Evolutionary conservation across 371 early-diverging fungal genomes (phyloP), one percentile per base, ranked within the genome.

Genomic region (Apophysomyces trapeziformis): DNA sequence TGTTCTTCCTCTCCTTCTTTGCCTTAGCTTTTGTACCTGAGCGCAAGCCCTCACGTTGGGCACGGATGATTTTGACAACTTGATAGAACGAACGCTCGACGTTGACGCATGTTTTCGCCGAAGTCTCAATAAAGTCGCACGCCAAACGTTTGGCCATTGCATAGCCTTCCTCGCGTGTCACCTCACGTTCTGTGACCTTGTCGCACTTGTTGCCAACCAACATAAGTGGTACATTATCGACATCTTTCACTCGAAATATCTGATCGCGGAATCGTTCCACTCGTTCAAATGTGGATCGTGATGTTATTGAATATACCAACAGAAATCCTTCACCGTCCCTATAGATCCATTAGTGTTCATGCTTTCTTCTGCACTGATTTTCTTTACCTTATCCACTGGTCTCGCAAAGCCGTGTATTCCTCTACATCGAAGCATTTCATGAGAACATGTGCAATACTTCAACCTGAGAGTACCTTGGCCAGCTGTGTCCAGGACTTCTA

Each of bases 401-500:
- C 97, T 69, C 96, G 88, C 56, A 97, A 85, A 7, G 90, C 92
- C 5, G 91, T 90, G 68, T 92, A 92, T 78, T 92, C 93, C 73
- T 91, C 93, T 82, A 56, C 57, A 14, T n/a, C 37, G 14, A 54
- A 14, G 21, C 7, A 18, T 14, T 60, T 50, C 21, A 21, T 16
- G 7, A 13, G 7, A 16, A 13, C 7, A 18, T 47, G 45, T 16
- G 11, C 47, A 38, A 21, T 43, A 7, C 7, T 32, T 38, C 56
- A 36, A 6, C 57, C 72, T 78, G 61, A 80, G 8, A 11, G 13
- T 83, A 72, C 86, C 89, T 78, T 95, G 94, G 8, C 95, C 96
- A 46, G 96, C 95, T 26, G 95, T 94, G 78, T 95, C 96, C 35
- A 94, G 83, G n/a, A 95, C 91, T 75, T 95, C 95, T n/a, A 95